These are phyloP conservation scores for Aspergillus aculeatinus DNA, from an alignment of 2,329 filamentous ascomycete species.

Conservation along the genomic window DNA sequence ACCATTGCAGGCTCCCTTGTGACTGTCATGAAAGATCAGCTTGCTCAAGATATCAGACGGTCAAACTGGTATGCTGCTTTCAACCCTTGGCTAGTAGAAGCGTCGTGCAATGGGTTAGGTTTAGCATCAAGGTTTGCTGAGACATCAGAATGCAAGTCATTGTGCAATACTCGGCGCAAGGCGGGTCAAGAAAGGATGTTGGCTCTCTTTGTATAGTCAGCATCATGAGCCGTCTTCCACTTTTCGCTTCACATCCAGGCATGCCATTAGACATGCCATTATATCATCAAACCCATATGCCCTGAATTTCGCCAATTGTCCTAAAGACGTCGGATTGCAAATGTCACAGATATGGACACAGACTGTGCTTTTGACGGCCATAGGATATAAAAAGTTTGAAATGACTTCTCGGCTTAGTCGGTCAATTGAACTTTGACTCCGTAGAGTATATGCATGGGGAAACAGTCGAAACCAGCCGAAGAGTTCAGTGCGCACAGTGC, in stretches of 20 bases:
- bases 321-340: not conserved
- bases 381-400: not conserved
- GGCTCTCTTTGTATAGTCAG: too few relatives aligned
- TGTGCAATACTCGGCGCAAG: not conserved
- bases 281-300: not conserved
- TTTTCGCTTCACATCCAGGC: too few relatives aligned
- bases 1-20: not conserved
- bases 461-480: not conserved
- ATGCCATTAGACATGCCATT: too few relatives aligned
- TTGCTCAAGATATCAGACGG: not conserved
- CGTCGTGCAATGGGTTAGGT: not conserved
- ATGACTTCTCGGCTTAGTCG: not conserved
- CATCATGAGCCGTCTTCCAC: not conserved
- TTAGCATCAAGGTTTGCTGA: not conserved
- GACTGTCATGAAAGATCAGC: not conserved
- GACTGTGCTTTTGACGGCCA: not conserved
- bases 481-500: not conserved
- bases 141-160: not conserved
- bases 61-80: not conserved
- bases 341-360: not conserved
- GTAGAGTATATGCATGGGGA: not conserved
- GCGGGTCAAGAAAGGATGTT: too few relatives aligned
- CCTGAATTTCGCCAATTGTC: not conserved
- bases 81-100: not conserved
- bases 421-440: not conserved